phyloP scores from a whole-genome alignment of 306 rosid species.

The Fagus sylvatica region DNA sequence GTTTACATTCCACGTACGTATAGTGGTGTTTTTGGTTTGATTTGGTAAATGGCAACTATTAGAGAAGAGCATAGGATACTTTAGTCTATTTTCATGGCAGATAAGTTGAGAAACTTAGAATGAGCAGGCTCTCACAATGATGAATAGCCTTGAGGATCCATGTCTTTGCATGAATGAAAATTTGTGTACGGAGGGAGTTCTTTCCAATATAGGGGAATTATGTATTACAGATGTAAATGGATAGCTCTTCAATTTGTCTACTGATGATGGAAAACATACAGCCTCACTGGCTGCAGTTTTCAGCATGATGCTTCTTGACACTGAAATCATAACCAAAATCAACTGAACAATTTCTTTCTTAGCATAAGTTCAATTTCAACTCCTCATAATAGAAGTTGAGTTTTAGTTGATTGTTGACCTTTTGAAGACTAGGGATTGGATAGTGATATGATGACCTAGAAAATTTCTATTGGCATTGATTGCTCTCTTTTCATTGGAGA shows the following conservation, averaged over 20 bases:
- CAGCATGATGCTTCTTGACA: neutral
- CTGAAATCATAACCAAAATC: neutral
- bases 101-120: neutral
- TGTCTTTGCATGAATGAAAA: too few relatives aligned
- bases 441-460: too few relatives aligned
- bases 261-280: too few relatives aligned
- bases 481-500: too few relatives aligned
- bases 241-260: too few relatives aligned
- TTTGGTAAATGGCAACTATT: neutral
- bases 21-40: neutral
- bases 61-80: neutral
- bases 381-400: neutral
- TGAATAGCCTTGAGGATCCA: too few relatives aligned
- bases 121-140: neutral
- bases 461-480: too few relatives aligned
- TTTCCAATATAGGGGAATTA: too few relatives aligned
- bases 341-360: neutral
- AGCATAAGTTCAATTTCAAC: neutral
- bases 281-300: neutral
- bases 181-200: too few relatives aligned
- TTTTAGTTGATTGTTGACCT: too few relatives aligned
- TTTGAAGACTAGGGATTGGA: too few relatives aligned
- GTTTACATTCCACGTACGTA: neutral
- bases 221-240: too few relatives aligned
- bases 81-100: neutral